These are phyloP conservation scores for Rhizoclosmatium sp. DNA, from an alignment of 192 early-diverging fungal species.

Conservation along the genomic window DNA sequence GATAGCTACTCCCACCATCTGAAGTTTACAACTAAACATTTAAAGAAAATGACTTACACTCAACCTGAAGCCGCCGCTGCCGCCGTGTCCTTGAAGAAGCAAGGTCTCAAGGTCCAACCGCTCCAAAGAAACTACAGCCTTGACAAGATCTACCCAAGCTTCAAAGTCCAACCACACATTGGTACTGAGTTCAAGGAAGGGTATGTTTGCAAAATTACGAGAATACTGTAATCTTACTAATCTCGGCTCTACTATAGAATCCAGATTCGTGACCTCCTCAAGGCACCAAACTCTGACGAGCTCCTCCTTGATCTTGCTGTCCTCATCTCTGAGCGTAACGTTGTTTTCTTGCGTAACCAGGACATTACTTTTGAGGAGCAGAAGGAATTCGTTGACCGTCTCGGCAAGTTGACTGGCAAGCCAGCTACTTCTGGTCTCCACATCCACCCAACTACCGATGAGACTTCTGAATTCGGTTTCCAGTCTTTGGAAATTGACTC, in stretches of 20 bases:
- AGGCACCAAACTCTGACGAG: not conserved
- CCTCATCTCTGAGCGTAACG: conserved; percentile 47
- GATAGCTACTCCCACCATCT: too few relatives aligned
- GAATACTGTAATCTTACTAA: not conserved
- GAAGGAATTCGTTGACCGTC: conserved; percentile 45
- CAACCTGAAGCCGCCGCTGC: too few relatives aligned
- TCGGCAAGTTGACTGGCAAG: conserved; percentile 13
- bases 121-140: conserved; percentile 3
- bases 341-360: conserved; percentile 75
- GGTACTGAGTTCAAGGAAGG: conserved; percentile 2
- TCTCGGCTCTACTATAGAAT: not conserved
- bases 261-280: conserved; percentile 21
- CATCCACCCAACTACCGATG: not conserved
- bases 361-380: conserved; percentile 47
- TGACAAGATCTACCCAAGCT: not conserved
- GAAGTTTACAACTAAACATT: too few relatives aligned
- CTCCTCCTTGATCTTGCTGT: too few relatives aligned
- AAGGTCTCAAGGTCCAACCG: not conserved
- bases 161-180: conserved; percentile 14
- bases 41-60: too few relatives aligned
- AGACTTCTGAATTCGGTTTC: not conserved
- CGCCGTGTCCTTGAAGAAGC: too few relatives aligned
- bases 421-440: not conserved
- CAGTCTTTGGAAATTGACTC: conserved; percentile 1
- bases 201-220: not conserved